Base-by-base conservation (phyloP, 179 eudicot species). In the Dionaea muscipula region DNA sequence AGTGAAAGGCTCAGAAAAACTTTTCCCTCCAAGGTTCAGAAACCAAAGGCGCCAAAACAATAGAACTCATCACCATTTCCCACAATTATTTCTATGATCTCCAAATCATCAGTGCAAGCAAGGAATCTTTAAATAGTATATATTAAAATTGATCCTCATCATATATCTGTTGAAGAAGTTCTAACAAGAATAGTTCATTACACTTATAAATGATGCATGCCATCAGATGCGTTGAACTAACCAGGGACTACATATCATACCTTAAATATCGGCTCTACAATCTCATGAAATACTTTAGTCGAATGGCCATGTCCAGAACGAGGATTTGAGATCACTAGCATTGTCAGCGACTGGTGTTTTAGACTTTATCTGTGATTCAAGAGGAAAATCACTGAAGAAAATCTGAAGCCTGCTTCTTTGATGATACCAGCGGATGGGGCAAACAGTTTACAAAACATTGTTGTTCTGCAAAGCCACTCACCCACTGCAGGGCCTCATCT, bases 301-400 rank as follows among this genome's bases (percentile, higher is more conserved):
- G 99, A 93, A 49, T 93, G 89, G 44, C 99, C 99, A 60, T 78
- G 89, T 52, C 99, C 99, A 49, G 99, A 87, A 12, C 95, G 80
- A 37, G 99, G 99, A 70, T 93, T 93, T 56, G 87, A 70, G 59
- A 93, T 93, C 59, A 88, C 95, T 21, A 93, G 83, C 80, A 93
- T 72, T 68, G 62, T 82, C 7, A 96, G 99, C n/a, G n/a, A n/a
- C n/a, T 9, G 96, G 86, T 69, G 78, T 88, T 79, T 84, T 93
- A 64, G 86, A 78, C 75, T 72, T 81, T 50, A 93, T 66, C 51
- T 77, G 77, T 51, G 76, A 63, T 60, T 81, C 95, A 56, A 75
- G 72, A 53, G 80, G 62, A 73, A 87, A 72, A 67, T 84, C 89
- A 76, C 63, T 72, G 52, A 75, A 54, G 56, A 36, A 65, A 55